Evolutionary conservation across 176 grass and related monocot genomes (phyloP), one percentile per base, ranked within the genome.

Genomic region (Avena eriantha): DNA sequence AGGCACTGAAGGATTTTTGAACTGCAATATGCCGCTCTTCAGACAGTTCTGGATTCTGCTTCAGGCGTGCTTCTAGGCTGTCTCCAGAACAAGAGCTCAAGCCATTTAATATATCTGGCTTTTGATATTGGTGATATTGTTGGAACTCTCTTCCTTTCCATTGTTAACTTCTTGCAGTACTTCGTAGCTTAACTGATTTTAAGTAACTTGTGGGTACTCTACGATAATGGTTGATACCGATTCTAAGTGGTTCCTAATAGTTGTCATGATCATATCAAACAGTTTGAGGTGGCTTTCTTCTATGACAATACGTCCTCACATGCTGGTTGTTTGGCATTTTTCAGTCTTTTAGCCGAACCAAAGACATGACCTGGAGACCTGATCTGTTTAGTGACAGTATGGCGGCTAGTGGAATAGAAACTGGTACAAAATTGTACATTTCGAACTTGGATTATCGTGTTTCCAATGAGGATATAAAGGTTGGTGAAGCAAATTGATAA

Each of bases 381-480:
- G 94, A 97, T 94, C 87, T 99, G 31, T 97, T 96, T 87, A 92
- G 86, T 88, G 94, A 93, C 83, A 93, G 90, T 90, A 93, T 97
- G 86, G 90, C 82, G 18, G 85, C 92, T 66, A 73, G 79, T 88
- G 89, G 89, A 87, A 93, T 94, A 68, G 92, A 92, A 85, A 93
- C 90, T 82, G 90, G 96, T 87, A 95, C 96, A 69, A 99, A 99
- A 87, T 51, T 99, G 74, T 99, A 96, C 78, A 94, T 99, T 88
- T 99, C 97, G 46, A 99, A 99, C 85, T 88, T 99, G 61, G 92
- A 99, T 87, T 93, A 92, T 85, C 16, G 89, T 45, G 97, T 99
- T 67, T 99, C 97, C 56, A 99, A 99, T 81, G 89, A 92, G 87
- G 97, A 99, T 93, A 97, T 99, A 90, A 97, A 96, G 94, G 97